Evolutionary conservation across 768 basidiomycete species (phyloP).

Genomic region (Boletus rufocinnamomeus): DNA sequence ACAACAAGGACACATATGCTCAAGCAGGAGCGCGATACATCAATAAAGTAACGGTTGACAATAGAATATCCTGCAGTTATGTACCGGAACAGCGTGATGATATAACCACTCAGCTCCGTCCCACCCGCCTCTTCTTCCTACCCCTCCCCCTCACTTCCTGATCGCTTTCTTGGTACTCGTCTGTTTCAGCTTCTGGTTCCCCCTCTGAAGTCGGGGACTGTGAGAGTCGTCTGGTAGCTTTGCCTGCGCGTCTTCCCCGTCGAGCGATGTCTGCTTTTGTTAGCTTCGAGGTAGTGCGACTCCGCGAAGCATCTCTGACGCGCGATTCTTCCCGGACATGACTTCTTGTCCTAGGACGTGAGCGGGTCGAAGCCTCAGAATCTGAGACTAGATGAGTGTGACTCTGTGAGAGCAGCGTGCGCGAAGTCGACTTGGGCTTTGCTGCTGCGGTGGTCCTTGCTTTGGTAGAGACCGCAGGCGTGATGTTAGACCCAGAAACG

Average conservation of each 20-base stretch:
- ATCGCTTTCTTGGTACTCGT: conserved; percentile 15
- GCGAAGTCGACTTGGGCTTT: conserved; percentile 22
- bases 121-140: conserved; percentile 34
- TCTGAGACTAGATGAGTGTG: conserved; percentile 19
- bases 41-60: background rate
- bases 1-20: background rate
- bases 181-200: conserved; percentile 8
- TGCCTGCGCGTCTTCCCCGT: conserved; percentile 5
- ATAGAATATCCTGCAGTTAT: background rate
- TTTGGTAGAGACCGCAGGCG: conserved; percentile 2
- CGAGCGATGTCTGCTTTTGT: conserved; percentile 4
- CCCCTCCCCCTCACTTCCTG: conserved; percentile 23
- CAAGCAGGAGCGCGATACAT: background rate
- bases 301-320: conserved; percentile 6
- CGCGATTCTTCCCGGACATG: conserved; percentile 27
- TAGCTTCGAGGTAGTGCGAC: conserved; percentile 11
- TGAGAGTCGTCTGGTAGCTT: background rate
- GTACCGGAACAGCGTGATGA: background rate
- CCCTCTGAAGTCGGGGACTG: conserved; percentile 12
- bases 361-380: conserved; percentile 25
- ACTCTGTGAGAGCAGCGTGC: conserved; percentile 27
- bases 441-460: background rate
- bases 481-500: background rate
- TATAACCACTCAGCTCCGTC: conserved; percentile 1
- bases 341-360: conserved; percentile 28